Evolutionary conservation across 2,329 filamentous ascomycete species (phyloP), one percentile per base, ranked within the genome.

Genomic region (Trichoderma pleuroti): DNA sequence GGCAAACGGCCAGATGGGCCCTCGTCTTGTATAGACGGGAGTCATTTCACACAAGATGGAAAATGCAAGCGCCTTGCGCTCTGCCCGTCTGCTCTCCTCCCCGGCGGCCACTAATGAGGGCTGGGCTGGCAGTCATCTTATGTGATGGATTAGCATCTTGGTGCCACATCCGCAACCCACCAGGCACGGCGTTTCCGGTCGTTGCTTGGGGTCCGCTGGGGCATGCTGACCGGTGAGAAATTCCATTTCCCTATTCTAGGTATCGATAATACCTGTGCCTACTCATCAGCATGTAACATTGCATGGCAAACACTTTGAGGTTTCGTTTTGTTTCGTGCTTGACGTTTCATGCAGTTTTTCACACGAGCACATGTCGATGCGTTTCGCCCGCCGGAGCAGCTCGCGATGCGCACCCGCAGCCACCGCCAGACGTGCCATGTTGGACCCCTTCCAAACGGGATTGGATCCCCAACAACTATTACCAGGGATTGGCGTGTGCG

Each of bases 141-240:
- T 34, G 34, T 57, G 49, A 57, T 34, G 39, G 28, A 66, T 66
- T 59, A 52, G 68, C 61, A 66, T 60, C 68, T 66, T 66, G 62
- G 68, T 42, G 65, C 65, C 65, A 46, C 61, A 70, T 52, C 68
- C 68, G 54, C 54, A 64, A 34, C 60, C 42, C 62, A 60, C 68
- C 36, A 62, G 52, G 60, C 34, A 30, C 68, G 61, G 65, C 65
- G 61, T 63, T 39, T 60, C 68, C 68, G 68, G 68, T 14, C 46
- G n/a, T 36, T 46, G 54, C 62, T 65, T 65, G 54, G 68, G 68
- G 64, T 52, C 56, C 54, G 56, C 68, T 59, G 36, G 54, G 49
- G 68, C 60, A 26, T 65, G 60, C 68, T 65, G 59, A 70, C 54
- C 36, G n/a, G 54, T 49, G 6, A 68, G 54, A 56, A 49, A 49